These are phyloP conservation scores for Colletotrichum aenigma DNA, from an alignment of 2,329 filamentous ascomycete species.

Conservation along the genomic window DNA sequence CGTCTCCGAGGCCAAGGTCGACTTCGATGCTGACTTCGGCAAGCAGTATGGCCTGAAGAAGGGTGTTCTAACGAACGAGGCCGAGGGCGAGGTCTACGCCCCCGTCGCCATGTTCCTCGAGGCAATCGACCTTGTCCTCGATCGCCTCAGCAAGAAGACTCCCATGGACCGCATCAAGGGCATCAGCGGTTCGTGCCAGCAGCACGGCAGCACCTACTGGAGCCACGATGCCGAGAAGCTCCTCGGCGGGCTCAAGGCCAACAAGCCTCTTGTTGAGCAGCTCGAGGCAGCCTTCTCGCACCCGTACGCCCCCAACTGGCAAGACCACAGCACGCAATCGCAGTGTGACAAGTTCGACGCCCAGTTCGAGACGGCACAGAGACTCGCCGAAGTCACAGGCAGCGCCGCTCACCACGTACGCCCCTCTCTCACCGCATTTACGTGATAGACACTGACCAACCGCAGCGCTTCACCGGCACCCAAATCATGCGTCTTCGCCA, in stretches of 20 bases:
- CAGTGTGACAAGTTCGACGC: constrained; percentile 91
- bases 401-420: constrained; percentile 93
- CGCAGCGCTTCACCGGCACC: constrained; percentile 90
- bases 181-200: constrained; percentile 91
- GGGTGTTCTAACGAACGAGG: constrained; percentile 82
- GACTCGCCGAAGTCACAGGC: constrained; percentile 80
- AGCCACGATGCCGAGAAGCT: constrained; percentile 68
- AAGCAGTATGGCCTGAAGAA: constrained; percentile 81
- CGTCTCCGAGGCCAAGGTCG: constrained; percentile 85
- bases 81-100: constrained; percentile 87
- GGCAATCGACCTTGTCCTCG: constrained; percentile 84
- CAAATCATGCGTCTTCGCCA: constrained; percentile 90
- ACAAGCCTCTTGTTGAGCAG: constrained; percentile 72
- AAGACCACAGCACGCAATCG: constrained; percentile 91
- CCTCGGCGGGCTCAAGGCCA: constrained; percentile 64
- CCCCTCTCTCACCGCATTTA: constrained; percentile 6
- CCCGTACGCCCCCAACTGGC: constrained; percentile 94
- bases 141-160: constrained; percentile 70
- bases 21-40: constrained; percentile 86
- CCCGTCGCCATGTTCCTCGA: constrained; percentile 96
- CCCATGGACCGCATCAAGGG: constrained; percentile 74
- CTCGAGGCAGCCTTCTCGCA: constrained; percentile 77
- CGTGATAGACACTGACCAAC: neutral
- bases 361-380: constrained; percentile 67
- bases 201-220: constrained; percentile 98